Evolutionary conservation across 2,329 filamentous ascomycete genomes (phyloP).

Genomic region (Drechslerella dactyloides): DNA sequence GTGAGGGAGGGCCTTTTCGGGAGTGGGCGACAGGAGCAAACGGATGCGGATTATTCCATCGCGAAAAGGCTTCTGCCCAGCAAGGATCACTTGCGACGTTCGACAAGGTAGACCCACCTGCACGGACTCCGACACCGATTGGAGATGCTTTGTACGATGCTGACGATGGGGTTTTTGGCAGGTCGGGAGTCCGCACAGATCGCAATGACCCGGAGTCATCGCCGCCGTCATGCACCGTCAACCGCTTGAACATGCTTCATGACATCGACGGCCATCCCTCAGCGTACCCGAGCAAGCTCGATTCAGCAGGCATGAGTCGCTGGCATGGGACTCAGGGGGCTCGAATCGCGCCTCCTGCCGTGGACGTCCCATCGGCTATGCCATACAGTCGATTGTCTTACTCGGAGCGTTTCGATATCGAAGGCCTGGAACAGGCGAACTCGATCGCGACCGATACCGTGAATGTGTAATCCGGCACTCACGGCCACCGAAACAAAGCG

Average conservation of each 20-base stretch:
- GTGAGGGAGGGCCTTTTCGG: conserved; percentile 11
- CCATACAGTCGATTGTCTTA: too few relatives aligned
- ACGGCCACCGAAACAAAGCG: too few relatives aligned
- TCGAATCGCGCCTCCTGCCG: too few relatives aligned
- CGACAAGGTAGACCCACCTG: neutral
- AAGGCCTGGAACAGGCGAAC: too few relatives aligned
- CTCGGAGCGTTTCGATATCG: too few relatives aligned
- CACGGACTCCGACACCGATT: neutral
- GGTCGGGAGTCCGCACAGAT: conserved; percentile 7
- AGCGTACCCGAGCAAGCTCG: too few relatives aligned
- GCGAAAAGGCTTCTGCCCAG: conserved; percentile 14
- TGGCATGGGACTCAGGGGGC: too few relatives aligned
- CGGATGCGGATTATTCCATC: conserved; percentile 20
- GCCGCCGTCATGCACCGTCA: neutral
- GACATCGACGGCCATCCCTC: too few relatives aligned
- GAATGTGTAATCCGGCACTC: too few relatives aligned
- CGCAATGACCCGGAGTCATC: neutral
- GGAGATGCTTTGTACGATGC: conserved; percentile 1
- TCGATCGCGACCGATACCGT: too few relatives aligned
- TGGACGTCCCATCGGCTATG: too few relatives aligned
- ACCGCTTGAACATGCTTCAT: neutral
- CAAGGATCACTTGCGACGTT: conserved; percentile 25
- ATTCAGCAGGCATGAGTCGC: too few relatives aligned
- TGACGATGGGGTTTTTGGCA: conserved; percentile 1
- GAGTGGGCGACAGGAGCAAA: conserved; percentile 14